Conservation (phyloP, 495 filamentous ascomycete genomes). For the Lophium mytilinum region DNA sequence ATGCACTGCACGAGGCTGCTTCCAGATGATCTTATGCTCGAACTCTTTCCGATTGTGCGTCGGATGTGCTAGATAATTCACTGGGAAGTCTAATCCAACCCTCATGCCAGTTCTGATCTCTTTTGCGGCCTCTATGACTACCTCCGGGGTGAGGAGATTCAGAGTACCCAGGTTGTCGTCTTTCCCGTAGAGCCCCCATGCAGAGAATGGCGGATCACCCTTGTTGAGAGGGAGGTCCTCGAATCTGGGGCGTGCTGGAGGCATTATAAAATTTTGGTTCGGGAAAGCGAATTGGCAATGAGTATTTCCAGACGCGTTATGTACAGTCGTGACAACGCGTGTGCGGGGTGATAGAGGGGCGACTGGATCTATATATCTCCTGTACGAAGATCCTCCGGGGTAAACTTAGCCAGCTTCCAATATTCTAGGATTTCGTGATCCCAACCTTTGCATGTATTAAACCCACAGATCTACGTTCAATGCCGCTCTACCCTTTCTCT, state of each 20-base stretch:
- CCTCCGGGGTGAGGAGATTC: conserved; percentile 19
- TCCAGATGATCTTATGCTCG: conserved; percentile 12
- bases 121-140: conserved; percentile 13
- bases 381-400: too few species aligned
- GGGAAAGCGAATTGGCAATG: too few species aligned
- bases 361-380: too few species aligned
- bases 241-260: conserved; percentile 7
- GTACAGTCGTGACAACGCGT: too few species aligned
- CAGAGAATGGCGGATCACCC: conserved; percentile 14
- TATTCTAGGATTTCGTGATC: too few species aligned
- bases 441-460: too few species aligned
- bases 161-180: conserved; percentile 19
- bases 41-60: neutral
- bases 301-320: too few species aligned
- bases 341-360: too few species aligned
- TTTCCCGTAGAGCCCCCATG: conserved; percentile 20
- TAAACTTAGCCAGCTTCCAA: too few species aligned
- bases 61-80: neutral
- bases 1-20: conserved; percentile 29
- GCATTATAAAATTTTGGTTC: too few species aligned
- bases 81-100: conserved; percentile 5
- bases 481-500: too few species aligned
- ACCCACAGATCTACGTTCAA: too few species aligned
- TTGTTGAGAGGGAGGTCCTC: conserved; percentile 13
- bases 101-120: conserved; percentile 18